phyloP scores from a whole-genome alignment of 106 monocot genomes.

The Platanthera guangdongensis region DNA sequence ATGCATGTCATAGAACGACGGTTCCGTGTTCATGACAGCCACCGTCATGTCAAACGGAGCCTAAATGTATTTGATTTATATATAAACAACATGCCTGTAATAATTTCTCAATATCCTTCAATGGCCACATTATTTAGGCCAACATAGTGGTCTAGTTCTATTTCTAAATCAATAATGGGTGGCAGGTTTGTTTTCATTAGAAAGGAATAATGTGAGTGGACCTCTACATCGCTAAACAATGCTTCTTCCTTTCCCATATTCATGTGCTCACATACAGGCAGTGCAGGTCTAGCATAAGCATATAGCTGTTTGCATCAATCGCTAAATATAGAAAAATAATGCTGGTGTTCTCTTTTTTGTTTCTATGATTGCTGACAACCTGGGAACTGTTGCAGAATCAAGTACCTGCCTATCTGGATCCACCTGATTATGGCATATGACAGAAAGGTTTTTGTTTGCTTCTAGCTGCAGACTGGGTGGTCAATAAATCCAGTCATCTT shows the following conservation, averaged over 20 bases:
- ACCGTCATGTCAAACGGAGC: too few relatives aligned
- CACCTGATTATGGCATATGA: too few relatives aligned
- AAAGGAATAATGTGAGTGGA: neutral
- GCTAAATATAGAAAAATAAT: neutral
- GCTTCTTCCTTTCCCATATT: neutral
- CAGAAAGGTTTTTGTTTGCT: too few relatives aligned
- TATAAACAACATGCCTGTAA: neutral
- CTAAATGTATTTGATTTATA: too few relatives aligned
- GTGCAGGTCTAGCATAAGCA: neutral
- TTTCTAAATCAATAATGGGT: neutral
- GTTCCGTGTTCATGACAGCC: too few relatives aligned
- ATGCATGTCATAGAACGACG: too few relatives aligned
- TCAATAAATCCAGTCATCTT: too few relatives aligned
- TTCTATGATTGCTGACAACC: too few relatives aligned
- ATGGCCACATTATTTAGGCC: neutral
- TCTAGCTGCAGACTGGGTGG: too few relatives aligned
- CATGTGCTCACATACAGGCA: neutral
- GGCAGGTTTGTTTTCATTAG: conserved; percentile 3
- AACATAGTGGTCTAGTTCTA: neutral
- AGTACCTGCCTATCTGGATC: too few relatives aligned
- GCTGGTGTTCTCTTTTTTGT: too few relatives aligned
- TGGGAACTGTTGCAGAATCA: too few relatives aligned
- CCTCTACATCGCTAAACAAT: neutral
- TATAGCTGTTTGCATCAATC: neutral
- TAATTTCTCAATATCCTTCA: neutral